Evolutionary conservation across 495 filamentous ascomycete species (phyloP).

Genomic region (Parmelia sp.): DNA sequence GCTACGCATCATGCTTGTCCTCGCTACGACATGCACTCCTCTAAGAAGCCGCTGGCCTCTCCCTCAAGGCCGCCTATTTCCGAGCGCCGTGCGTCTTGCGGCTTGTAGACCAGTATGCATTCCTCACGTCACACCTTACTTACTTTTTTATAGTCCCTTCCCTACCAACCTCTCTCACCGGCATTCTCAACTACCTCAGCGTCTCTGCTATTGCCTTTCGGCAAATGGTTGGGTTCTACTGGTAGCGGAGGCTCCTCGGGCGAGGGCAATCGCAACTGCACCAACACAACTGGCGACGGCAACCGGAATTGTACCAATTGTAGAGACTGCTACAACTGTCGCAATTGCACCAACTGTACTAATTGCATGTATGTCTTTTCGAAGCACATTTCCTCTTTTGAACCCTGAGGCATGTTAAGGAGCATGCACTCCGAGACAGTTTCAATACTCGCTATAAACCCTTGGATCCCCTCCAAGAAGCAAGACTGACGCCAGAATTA

Average conservation of each 20-base stretch:
- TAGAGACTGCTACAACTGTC: constrained; percentile 4
- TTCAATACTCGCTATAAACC: too few species aligned
- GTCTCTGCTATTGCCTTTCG: not conserved
- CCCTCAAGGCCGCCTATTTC: not conserved
- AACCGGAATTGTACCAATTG: constrained; percentile 10
- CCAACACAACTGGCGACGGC: constrained; percentile 7
- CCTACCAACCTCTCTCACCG: not conserved
- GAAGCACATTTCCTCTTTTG: too few species aligned
- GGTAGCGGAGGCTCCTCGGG: not conserved
- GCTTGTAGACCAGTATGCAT: constrained; percentile 4
- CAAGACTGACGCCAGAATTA: too few species aligned
- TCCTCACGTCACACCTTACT: not conserved
- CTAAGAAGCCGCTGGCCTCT: not conserved
- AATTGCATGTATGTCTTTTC: too few species aligned
- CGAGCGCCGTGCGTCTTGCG: not conserved
- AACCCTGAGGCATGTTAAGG: too few species aligned
- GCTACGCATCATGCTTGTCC: not conserved
- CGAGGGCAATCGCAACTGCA: constrained; percentile 4
- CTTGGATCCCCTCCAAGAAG: too few species aligned
- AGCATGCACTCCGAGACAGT: too few species aligned
- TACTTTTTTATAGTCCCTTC: not conserved
- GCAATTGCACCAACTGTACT: constrained; percentile 11
- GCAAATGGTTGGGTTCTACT: not conserved
- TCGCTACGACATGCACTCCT: not conserved
- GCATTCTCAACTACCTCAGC: not conserved